Evolutionary conservation across 2,329 filamentous ascomycete genomes (phyloP).

Genomic region (Curvularia verruculosa): DNA sequence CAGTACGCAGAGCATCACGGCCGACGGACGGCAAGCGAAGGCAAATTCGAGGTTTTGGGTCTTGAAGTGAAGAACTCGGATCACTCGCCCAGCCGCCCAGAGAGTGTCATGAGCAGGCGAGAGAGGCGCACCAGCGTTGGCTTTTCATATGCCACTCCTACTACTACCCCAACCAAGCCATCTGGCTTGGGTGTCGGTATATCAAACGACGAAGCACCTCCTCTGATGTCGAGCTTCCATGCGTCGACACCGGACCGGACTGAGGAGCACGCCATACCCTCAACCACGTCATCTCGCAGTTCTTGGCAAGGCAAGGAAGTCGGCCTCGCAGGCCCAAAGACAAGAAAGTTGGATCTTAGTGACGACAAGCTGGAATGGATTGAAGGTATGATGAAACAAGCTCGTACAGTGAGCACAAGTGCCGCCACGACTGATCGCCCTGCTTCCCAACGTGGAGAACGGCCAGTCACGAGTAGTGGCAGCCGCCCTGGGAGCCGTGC

Average conservation of each 20-base stretch:
- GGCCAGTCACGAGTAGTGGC: conserved; percentile 36
- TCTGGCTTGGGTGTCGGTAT: conserved; percentile 18
- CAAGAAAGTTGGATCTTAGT: conserved; percentile 67
- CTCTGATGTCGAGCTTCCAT: conserved; percentile 33
- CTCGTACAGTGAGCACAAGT: conserved; percentile 71
- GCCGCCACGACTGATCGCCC: conserved; percentile 26
- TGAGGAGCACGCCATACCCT: conserved; percentile 34
- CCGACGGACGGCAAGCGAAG: conserved; percentile 66
- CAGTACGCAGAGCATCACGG: conserved; percentile 94
- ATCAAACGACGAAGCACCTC: conserved; percentile 29
- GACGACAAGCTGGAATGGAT: conserved; percentile 81
- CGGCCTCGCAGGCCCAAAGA: conserved; percentile 73
- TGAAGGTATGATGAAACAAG: conserved; percentile 81
- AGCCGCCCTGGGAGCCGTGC: conserved; percentile 31
- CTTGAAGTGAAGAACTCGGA: conserved; percentile 44
- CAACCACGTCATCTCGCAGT: conserved; percentile 35
- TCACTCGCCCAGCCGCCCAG: conserved; percentile 34
- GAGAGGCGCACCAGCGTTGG: conserved; percentile 37
- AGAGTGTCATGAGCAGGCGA: conserved; percentile 36
- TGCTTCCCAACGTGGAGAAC: conserved; percentile 24
- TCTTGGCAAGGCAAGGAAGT: conserved; percentile 55
- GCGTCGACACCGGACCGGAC: conserved; percentile 36
- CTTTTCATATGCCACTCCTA: conserved; percentile 27
- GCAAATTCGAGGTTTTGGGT: conserved; percentile 62
- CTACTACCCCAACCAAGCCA: conserved; percentile 39